phyloP scores from a whole-genome alignment of 495 filamentous ascomycete species.

The Cercophora sp. region DNA sequence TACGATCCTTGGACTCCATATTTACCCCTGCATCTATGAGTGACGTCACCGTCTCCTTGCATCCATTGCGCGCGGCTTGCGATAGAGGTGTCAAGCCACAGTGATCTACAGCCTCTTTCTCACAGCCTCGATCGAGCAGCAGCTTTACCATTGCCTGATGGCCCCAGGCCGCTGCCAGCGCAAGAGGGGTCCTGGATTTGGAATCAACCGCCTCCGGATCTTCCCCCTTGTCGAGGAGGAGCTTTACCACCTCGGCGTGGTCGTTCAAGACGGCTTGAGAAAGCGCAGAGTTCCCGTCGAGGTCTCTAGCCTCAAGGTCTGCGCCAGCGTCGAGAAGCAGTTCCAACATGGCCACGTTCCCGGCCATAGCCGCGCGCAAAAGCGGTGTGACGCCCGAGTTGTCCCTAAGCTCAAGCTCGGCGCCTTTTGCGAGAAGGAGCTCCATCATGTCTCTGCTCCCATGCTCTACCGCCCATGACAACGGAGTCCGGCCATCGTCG shows the following conservation, averaged over 20 bases:
- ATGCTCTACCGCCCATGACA: constrained; percentile 1
- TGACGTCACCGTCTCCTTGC: not conserved
- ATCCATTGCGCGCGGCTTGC: not conserved
- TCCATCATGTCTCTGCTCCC: not conserved
- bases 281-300: not conserved
- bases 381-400: not conserved
- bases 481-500: not conserved
- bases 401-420: not conserved
- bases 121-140: not conserved
- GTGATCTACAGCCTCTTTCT: not conserved
- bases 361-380: not conserved
- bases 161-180: not conserved
- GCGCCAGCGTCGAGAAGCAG: not conserved
- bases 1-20: not conserved
- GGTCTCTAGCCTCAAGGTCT: not conserved
- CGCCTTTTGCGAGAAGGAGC: not conserved
- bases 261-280: not conserved
- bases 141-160: not conserved
- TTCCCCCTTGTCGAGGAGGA: not conserved
- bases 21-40: not conserved
- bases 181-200: not conserved
- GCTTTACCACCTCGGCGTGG: not conserved
- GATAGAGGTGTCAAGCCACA: not conserved
- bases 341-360: not conserved
- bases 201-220: not conserved